Evolutionary conservation across 2,329 filamentous ascomycete species (phyloP).

Genomic region (Aureobasidium sp.): DNA sequence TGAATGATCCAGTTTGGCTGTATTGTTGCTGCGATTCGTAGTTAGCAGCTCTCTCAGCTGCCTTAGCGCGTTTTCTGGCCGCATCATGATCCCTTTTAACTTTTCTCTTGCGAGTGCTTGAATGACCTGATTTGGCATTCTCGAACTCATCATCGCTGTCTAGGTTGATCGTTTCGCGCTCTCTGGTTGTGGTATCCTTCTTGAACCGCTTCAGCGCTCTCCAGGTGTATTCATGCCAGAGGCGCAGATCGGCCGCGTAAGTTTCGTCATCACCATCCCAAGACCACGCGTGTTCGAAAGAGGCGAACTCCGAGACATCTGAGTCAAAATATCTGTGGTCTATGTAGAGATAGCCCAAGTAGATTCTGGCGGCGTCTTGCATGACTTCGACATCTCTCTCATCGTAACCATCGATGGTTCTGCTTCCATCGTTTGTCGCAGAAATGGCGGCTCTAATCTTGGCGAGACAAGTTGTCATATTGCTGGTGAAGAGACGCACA

Average conservation of each 20-base stretch:
- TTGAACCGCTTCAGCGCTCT: conserved; percentile 15
- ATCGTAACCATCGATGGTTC: not conserved
- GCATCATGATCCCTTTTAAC: conserved; percentile 18
- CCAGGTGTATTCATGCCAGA: not conserved
- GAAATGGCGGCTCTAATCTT: not conserved
- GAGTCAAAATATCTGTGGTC: not conserved
- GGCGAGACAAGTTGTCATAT: conserved; percentile 33
- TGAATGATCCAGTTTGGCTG: conserved; percentile 7
- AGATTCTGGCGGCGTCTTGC: not conserved
- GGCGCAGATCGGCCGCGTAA: not conserved
- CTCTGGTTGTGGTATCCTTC: not conserved
- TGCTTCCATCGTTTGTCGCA: not conserved
- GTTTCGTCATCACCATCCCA: not conserved
- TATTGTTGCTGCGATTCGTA: conserved; percentile 1
- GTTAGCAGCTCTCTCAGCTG: not conserved
- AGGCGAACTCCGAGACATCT: not conserved
- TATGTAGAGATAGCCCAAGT: not conserved
- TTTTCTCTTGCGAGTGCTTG: conserved; percentile 17
- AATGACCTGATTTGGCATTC: conserved; percentile 16
- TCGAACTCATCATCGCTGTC: conserved; percentile 19
- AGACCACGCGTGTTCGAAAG: not conserved
- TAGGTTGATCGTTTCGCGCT: not conserved
- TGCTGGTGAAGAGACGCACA: conserved; percentile 36
- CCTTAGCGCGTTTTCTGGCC: conserved; percentile 19
- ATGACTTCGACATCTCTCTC: not conserved